Evolutionary conservation across 2,329 filamentous ascomycete genomes (phyloP), one percentile per base, ranked within the genome.

Genomic region (Camptophora hylomeconis): DNA sequence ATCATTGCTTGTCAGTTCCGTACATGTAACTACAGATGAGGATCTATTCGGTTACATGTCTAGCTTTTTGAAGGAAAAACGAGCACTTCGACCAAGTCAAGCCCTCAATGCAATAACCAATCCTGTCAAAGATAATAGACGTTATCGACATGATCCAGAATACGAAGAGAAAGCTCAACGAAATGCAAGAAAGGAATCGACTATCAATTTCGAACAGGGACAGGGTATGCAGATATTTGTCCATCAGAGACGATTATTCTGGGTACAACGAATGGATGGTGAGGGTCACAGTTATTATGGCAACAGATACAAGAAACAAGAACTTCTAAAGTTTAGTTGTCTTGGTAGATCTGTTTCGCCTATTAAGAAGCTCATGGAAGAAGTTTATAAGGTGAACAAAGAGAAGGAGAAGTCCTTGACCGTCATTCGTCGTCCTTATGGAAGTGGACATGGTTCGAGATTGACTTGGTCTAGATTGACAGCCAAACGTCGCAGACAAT

Each of bases 121-220:
- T 20, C 38, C 40, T 3, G 30, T 34, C 14, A 40, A 45, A 16
- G 20, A 26, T 3, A 16, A 29, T 8, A 20, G 37, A 10, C 30
- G 36, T 7, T 16, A 27, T n/a, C 37, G 36, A 7, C 39, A 36
- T 24, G 38, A 41, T 5, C 36, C 38, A 5, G 39, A 43, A 12
- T 26, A 37, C 15, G 41, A 45, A 30, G 41, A 45, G 18, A 33
- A 32, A 10, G 28, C 33, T n/a, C 30, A 28, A 8, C 19, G 31
- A n/a, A 28, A 28, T 12, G 32, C 33, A 3, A 26, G 23, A 4
- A 33, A 41, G 9, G 38, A 40, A 20, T 27, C 31, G 3, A 45
- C 41, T 17, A 40, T 45, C 33, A 42, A 38, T 33, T 45, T 41
- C 32, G 41, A 45, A 28, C 41, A 41, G 21, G 33, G 31, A 22